A percentile compares a stretch with the other conserved stretches of the same genome.
Conservation (phyloP, 2,329 filamentous ascomycete species). For the Rhynchosporium agropyri region DNA sequence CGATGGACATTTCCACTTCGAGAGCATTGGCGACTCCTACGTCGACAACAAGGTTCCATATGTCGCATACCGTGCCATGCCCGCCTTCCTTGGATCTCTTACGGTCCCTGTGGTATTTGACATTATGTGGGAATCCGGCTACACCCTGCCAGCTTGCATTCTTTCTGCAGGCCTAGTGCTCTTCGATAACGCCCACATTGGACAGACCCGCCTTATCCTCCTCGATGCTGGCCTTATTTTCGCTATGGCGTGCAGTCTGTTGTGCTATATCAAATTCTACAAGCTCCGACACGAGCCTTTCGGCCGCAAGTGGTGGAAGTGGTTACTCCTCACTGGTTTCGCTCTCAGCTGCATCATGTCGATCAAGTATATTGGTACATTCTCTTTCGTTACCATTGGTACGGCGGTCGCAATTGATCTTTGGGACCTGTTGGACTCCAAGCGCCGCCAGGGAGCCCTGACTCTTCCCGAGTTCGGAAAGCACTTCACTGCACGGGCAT, state of each 20-base stretch:
- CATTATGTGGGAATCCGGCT: constrained; percentile 99
- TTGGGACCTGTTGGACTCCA: constrained; percentile 91
- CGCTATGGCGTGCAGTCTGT: constrained; percentile 91
- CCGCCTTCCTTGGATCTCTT: constrained; percentile 85
- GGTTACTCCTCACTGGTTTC: constrained; percentile 93
- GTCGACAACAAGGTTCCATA: constrained; percentile 97
- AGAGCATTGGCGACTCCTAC: constrained; percentile 99
- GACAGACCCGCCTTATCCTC: constrained; percentile 91
- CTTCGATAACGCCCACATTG: constrained; percentile 97
- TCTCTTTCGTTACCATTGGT: constrained; percentile 96
- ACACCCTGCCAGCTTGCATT: constrained; percentile 89
- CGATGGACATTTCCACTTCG: constrained; percentile 95
- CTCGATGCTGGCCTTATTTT: constrained; percentile 93
- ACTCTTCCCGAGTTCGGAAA: constrained; percentile 78
- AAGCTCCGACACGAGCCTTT: constrained; percentile 90
- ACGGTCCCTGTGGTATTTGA: constrained; percentile 93
- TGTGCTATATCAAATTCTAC: constrained; percentile 97
- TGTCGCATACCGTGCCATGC: constrained; percentile 91
- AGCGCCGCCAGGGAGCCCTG: constrained; percentile 79
- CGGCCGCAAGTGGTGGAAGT: constrained; percentile 99
- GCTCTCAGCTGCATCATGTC: constrained; percentile 96
- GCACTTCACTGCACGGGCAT: constrained; percentile 85
- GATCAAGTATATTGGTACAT: constrained; percentile 95
- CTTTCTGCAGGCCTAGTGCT: constrained; percentile 84
- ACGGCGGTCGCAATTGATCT: constrained; percentile 92